Evolutionary conservation across 2,329 filamentous ascomycete genomes (phyloP), one percentile per base, ranked within the genome.

Genomic region (Calonectria fujianensis): DNA sequence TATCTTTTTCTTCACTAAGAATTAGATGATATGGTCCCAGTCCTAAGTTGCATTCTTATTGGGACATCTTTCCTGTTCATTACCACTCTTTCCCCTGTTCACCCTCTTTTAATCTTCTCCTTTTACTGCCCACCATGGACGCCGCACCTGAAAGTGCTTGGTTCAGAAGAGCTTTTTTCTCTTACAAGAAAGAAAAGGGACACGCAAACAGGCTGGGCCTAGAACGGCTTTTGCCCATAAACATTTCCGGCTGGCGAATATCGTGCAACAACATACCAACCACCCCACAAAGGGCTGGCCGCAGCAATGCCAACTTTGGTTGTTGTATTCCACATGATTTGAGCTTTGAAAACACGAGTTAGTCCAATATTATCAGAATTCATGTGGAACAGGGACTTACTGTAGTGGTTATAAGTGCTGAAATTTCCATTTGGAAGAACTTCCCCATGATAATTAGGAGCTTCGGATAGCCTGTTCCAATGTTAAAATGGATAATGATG

Each of bases 321-420:
- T 20, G 52, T 57, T n/a, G 52, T 35, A 24, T 57, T 57, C 52
- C 52, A 57, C 31, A 35, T 32, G 11, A 57, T 57, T 57, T 57
- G 52, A 4, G 29, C 52, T 57, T 11, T 7, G 5, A 5, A 35
- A 5, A 24, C 3, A 5, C 3, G 3, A 3, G 16, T 57, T 32
- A 57, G 13, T 35, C 3, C 27, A 20, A 45, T 18, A 20, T 6
- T 1, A 18, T 48, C n/a, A 3, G 1, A 24, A 11, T 48, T 0
- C 7, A 48, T 9, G n/a, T 10, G 2, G 16, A n/a, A 35, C 9
- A 35, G 11, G 3, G 32, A 35, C 52, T 10, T 35, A 57, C 52
- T 57, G 31, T 35, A 57, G 24, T 57, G 52, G 3, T 13, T 57
- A 9, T 57, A 57, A 20, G 7, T 35, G 29, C 13, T 57, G 14